phyloP scores from a whole-genome alignment of 176 grass and related monocot species.

The Miscanthus lutarioriparius region DNA sequence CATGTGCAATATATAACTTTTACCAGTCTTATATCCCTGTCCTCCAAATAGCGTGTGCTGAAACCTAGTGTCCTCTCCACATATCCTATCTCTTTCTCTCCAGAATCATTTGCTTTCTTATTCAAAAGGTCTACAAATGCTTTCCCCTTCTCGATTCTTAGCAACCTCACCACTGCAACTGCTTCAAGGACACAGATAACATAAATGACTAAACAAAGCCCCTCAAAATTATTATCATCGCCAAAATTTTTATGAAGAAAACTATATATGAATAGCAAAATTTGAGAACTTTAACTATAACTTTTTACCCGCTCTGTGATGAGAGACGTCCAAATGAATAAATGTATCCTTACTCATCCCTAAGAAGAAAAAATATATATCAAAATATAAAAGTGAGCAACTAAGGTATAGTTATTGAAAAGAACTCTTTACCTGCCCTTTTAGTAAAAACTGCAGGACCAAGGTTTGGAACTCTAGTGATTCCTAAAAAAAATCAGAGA shows the following conservation, averaged over 20 bases:
- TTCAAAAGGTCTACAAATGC: slow-evolving; percentile 92
- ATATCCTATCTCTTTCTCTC: slow-evolving; percentile 80
- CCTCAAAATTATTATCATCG: neutral
- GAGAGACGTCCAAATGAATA: slow-evolving; percentile 55
- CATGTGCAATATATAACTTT: slow-evolving; percentile 21
- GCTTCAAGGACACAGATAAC: slow-evolving; percentile 13
- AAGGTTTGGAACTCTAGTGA: slow-evolving; percentile 39
- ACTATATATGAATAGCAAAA: neutral
- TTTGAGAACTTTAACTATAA: slow-evolving; percentile 1
- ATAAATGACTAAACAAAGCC: slow-evolving; percentile 24
- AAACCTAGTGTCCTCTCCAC: slow-evolving; percentile 88
- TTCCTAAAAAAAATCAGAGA: slow-evolving; percentile 46
- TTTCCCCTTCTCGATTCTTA: slow-evolving; percentile 80
- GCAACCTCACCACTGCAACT: slow-evolving; percentile 85
- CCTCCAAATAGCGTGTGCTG: slow-evolving; percentile 62
- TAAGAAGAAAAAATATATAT: slow-evolving; percentile 11
- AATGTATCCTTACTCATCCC: slow-evolving; percentile 28
- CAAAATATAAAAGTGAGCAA: neutral
- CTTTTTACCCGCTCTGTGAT: slow-evolving; percentile 47
- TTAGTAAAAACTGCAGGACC: slow-evolving; percentile 49
- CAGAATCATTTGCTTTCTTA: slow-evolving; percentile 56
- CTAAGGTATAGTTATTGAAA: slow-evolving; percentile 13
- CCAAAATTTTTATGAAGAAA: neutral
- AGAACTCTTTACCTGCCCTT: slow-evolving; percentile 52
- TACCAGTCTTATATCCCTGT: slow-evolving; percentile 93